Base-by-base conservation (phyloP, 805 yeast species). In the Wickerhamiella kurtzmanii region DNA sequence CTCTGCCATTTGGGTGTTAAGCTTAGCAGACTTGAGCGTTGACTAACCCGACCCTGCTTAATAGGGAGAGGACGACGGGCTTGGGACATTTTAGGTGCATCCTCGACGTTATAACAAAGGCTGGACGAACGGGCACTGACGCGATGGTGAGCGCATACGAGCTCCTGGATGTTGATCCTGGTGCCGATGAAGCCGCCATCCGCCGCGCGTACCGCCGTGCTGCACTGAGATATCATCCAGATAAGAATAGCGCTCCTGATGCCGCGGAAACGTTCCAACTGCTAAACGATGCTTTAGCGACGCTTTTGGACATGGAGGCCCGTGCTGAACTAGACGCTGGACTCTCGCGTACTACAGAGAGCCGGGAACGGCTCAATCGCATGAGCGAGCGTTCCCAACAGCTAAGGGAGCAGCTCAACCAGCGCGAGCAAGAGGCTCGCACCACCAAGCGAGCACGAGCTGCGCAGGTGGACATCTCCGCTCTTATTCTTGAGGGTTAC, bases 151-250 rank as follows among this genome's bases (percentile, higher is more conserved):
- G 53, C 42, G 48, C 50, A 51, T 88, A 89, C 65, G 87, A 82
- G 60, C 67, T 84, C 56, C 71, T 89, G 50, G 95, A 94, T 11
- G 83, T 89, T n/a, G 62, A 77, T n/a, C 77, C 94, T 16, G 61
- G 72, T 20, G 96, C 97, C 6, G 65, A 69, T 22, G 95, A 84
- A 44, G 73, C 74, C 19, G 95, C 84, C 53, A 72, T 89, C 56
- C 87, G 89, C 62, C 85, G 86, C 62, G 96, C 89, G 4, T 92
- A 87, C 68, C 74, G 95, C 62, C 85, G 86, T 63, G 68, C 77
- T 56, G 97, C 97, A 1, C 71, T 89, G 55, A 84, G 84, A 62
- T 87, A 78, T 61, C 98, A 92, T 62, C 98, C 98, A 16, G 98
- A 92, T 66, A 92, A 92, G 65, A 17, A 67, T 70, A 19, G 46